Base-by-base conservation (phyloP, 768 basidiomycete genomes). In the Termitomyces sp. region DNA sequence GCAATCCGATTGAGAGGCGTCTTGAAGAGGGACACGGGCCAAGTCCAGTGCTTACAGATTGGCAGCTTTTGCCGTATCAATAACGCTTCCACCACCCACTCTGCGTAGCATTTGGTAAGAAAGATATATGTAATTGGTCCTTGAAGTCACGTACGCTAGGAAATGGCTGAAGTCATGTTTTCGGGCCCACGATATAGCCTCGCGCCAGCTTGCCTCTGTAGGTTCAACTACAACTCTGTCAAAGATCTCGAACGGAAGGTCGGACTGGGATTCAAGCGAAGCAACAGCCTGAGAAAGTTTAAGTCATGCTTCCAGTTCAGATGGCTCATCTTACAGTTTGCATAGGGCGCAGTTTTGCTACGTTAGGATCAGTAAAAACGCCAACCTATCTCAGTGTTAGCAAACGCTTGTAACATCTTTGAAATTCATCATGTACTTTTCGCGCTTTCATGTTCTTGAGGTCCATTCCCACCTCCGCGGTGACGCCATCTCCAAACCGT, bases 31-130 rank as follows among this genome's bases (percentile, higher is more conserved):
- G 14, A 6, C 48, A 43, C 22, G 18, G 22, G 26, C 49, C 36
- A 20, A 35, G 3, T 36, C 6, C 6, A 47, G 24, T 41, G 18
- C 65, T 79, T 52, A 91, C 83, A 98, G 66, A 72, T 98, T 98
- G 33, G 96, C 94, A 7, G 94, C 85, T 70, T 98, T 98, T 54
- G 94, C 91, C 0, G 94, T 97, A 68, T 97, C 95, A 67, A 97
- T 97, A 26, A 93, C 91, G 65, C 90, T 93, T 62, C 93, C 93
- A n/a, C 93, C 93, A 60, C 93, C 92, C 32, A 94, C 87, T 41
- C 92, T 90, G 62, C 18, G 28, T 60, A n/a, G 40, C 49, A 18
- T 50, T 60, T 20, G 49, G 51, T 54, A 36, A 60, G 53, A 41
- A 16, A 1, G 30, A 38, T 50, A 49, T 7, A 32, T 51, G 4